A percentile compares a stretch with the other conserved stretches of the same genome.
Evolutionary conservation across 2,329 filamentous ascomycete species (phyloP).

Genomic region (Zymoseptoria brevis): DNA sequence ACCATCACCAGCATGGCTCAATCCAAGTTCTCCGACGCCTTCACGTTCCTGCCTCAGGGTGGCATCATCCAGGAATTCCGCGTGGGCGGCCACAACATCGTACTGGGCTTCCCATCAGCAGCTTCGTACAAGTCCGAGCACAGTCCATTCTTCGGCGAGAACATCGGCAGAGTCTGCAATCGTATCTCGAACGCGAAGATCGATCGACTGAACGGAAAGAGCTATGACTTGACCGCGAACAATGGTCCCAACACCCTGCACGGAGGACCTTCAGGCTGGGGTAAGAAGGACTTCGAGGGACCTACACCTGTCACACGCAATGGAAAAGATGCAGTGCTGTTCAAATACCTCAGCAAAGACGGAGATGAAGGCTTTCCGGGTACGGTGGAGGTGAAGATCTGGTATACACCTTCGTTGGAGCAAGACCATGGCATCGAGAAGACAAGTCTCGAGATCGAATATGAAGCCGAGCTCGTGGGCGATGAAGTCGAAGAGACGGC

Average conservation of each 20-base stretch:
- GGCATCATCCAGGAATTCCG: conserved; percentile 75
- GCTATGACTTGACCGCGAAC: conserved; percentile 66
- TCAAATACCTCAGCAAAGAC: conserved; percentile 58
- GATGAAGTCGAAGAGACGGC: conserved; percentile 77
- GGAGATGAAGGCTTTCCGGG: conserved; percentile 89
- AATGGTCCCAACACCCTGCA: conserved; percentile 63
- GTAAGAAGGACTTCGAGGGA: conserved; percentile 67
- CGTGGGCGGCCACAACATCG: conserved; percentile 74
- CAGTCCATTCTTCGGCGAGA: conserved; percentile 79
- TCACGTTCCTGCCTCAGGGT: conserved; percentile 65
- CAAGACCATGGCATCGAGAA: conserved; percentile 52
- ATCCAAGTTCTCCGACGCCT: conserved; percentile 29
- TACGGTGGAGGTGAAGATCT: conserved; percentile 66
- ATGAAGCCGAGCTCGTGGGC: conserved; percentile 70
- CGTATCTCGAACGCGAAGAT: conserved; percentile 67
- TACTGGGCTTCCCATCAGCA: conserved; percentile 72
- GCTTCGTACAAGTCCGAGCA: conserved; percentile 70
- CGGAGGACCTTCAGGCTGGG: conserved; percentile 61
- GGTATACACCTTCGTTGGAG: conserved; percentile 69
- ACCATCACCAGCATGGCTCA: conserved; percentile 13
- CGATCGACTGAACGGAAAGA: conserved; percentile 60
- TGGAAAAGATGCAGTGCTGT: conserved; percentile 38
- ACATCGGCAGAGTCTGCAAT: conserved; percentile 79
- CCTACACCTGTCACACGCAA: conserved; percentile 51
- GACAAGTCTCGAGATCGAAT: conserved; percentile 74